These are phyloP conservation scores for Leersia perrieri DNA, from an alignment of 176 grass and related monocot genomes.

Conservation along the genomic window DNA sequence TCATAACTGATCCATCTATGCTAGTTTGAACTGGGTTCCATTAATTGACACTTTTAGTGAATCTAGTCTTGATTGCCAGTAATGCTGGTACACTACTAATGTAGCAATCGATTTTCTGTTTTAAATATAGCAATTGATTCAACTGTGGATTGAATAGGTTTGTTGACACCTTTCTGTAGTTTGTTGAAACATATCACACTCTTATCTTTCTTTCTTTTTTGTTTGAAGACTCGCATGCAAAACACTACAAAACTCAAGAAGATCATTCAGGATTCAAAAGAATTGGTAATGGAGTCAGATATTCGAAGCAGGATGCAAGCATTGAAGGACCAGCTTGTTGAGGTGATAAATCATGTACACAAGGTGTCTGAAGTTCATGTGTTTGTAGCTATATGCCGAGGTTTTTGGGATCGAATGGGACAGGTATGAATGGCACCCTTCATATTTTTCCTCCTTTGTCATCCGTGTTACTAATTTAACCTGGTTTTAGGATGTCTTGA, in stretches of 20 bases:
- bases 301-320: constrained; percentile 87
- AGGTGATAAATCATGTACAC: constrained; percentile 76
- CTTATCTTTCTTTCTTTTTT: not conserved
- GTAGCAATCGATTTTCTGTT: constrained; percentile 11
- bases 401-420: constrained; percentile 93
- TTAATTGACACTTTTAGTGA: not conserved
- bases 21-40: not conserved
- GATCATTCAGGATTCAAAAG: constrained; percentile 92
- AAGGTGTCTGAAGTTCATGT: constrained; percentile 85
- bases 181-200: not conserved
- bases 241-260: constrained; percentile 92
- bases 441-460: not conserved
- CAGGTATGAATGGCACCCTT: constrained; percentile 37
- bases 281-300: constrained; percentile 82
- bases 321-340: constrained; percentile 71
- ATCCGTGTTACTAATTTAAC: constrained; percentile 26
- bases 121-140: not conserved
- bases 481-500: constrained; percentile 74
- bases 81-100: not conserved
- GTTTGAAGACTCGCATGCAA: constrained; percentile 74
- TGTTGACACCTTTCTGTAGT: not conserved
- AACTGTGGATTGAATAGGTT: not conserved
- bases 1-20: not conserved
- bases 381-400: constrained; percentile 78
- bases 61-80: not conserved